Conservation (phyloP, 805 yeast genomes). For the Limtongia smithiae region DNA sequence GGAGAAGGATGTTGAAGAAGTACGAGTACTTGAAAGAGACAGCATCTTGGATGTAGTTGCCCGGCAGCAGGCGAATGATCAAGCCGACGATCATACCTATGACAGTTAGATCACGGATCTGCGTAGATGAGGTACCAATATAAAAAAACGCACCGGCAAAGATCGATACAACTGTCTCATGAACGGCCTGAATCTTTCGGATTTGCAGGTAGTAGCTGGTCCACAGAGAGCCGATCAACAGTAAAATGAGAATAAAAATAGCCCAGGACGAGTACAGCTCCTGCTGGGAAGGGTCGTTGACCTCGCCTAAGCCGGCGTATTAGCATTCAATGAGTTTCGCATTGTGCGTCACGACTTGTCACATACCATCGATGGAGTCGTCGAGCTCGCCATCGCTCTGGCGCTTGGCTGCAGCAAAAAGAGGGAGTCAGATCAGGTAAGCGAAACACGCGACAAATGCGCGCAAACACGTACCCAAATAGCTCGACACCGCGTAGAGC, state of each 20-base stretch:
- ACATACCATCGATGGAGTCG: constrained; percentile 8
- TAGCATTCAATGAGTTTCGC: too few species aligned
- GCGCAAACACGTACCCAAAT: too few species aligned
- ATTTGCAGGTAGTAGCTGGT: constrained; percentile 91
- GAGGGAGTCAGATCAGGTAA: not conserved
- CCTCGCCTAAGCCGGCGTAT: constrained; percentile 8
- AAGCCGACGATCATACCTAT: constrained; percentile 64
- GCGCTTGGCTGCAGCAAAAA: constrained; percentile 4
- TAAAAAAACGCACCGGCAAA: constrained; percentile 96
- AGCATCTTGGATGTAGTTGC: constrained; percentile 94
- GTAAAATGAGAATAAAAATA: constrained; percentile 71
- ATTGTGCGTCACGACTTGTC: too few species aligned
- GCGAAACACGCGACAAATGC: too few species aligned
- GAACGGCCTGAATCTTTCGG: constrained; percentile 85
- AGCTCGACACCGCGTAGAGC: too few species aligned
- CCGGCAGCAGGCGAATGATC: constrained; percentile 85
- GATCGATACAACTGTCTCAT: constrained; percentile 93
- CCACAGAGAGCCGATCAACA: constrained; percentile 88
- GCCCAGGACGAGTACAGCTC: constrained; percentile 99
- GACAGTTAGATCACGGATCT: too few species aligned
- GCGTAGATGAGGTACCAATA: too few species aligned
- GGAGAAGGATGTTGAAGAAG: constrained; percentile 87
- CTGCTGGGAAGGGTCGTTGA: constrained; percentile 76
- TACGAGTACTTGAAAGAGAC: constrained; percentile 92
- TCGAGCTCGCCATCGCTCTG: constrained; percentile 12